A percentile compares a stretch with the other conserved stretches of the same genome.
phyloP scores from a whole-genome alignment of 129 eudicot genomes.

The Chrysanthemum makinoi region DNA sequence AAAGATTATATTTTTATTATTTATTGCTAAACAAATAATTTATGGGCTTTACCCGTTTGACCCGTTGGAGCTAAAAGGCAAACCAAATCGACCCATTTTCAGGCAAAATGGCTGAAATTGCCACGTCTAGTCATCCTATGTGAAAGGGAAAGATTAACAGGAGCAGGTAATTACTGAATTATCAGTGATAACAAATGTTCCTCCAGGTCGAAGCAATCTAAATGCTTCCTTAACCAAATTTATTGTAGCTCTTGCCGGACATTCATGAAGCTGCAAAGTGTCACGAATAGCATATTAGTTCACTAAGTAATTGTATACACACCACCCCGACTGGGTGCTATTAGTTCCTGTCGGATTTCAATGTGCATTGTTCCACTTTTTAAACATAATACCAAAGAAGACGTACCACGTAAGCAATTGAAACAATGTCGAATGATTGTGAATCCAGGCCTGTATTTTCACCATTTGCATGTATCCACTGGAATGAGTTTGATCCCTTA shows the following conservation, averaged over 20 bases:
- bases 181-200: conserved; percentile 86
- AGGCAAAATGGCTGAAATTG: no score
- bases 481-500: conserved; percentile 37
- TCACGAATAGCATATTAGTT: not conserved
- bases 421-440: conserved; percentile 88
- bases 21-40: no score
- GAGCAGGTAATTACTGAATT: conserved; percentile 61
- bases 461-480: conserved; percentile 96
- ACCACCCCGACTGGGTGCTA: no score
- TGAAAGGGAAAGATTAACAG: not conserved
- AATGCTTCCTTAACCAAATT: conserved; percentile 84
- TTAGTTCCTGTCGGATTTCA: not conserved
- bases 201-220: conserved; percentile 95
- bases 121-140: no score
- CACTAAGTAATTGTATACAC: no score
- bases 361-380: not conserved
- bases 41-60: no score
- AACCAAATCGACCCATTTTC: no score
- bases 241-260: conserved; percentile 75
- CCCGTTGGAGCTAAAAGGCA: no score
- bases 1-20: no score
- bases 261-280: conserved; percentile 76
- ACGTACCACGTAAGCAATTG: conserved; percentile 86
- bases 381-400: not conserved
- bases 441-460: conserved; percentile 87